Percentiles rank a stretch among this genome's conserved stretches.
phyloP scores from a whole-genome alignment of 1,139 yeast species.

The Eremothecium coryli region DNA sequence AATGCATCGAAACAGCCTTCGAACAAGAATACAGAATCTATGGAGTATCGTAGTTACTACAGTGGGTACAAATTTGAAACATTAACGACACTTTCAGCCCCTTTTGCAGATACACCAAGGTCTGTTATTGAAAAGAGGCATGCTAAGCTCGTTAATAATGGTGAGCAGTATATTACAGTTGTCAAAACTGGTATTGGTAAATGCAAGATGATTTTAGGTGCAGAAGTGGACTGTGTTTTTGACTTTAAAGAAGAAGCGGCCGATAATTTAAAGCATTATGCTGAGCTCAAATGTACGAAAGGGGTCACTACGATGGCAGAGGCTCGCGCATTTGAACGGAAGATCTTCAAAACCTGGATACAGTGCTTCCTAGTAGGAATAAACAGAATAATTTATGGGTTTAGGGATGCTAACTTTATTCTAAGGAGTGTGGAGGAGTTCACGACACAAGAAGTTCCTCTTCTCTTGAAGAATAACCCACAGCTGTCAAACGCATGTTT shows the following conservation, averaged over 20 bases:
- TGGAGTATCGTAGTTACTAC: constrained; percentile 38
- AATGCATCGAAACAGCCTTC: constrained; percentile 24
- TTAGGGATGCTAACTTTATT: constrained; percentile 61
- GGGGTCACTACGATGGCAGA: constrained; percentile 37
- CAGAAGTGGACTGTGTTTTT: constrained; percentile 85
- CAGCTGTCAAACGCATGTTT: constrained; percentile 51
- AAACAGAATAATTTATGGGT: constrained; percentile 71
- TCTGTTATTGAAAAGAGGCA: constrained; percentile 55
- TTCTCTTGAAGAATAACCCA: constrained; percentile 40
- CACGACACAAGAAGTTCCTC: constrained; percentile 70
- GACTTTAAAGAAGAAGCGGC: constrained; percentile 57
- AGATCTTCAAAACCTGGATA: constrained; percentile 77
- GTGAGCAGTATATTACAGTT: constrained; percentile 68
- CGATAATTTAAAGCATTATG: constrained; percentile 60
- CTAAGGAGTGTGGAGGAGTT: constrained; percentile 64
- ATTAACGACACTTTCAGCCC: constrained; percentile 62
- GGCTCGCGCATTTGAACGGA: constrained; percentile 50
- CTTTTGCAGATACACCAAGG: constrained; percentile 65
- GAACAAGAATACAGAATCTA: constrained; percentile 28
- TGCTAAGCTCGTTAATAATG: constrained; percentile 51
- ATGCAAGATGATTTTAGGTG: constrained; percentile 62
- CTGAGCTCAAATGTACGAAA: constrained; percentile 71
- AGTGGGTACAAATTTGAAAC: constrained; percentile 84
- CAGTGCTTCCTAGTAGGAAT: constrained; percentile 86
- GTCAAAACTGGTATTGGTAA: constrained; percentile 79